phyloP scores from a whole-genome alignment of 2,329 filamentous ascomycete species.

The Aspergillus arachidicola region DNA sequence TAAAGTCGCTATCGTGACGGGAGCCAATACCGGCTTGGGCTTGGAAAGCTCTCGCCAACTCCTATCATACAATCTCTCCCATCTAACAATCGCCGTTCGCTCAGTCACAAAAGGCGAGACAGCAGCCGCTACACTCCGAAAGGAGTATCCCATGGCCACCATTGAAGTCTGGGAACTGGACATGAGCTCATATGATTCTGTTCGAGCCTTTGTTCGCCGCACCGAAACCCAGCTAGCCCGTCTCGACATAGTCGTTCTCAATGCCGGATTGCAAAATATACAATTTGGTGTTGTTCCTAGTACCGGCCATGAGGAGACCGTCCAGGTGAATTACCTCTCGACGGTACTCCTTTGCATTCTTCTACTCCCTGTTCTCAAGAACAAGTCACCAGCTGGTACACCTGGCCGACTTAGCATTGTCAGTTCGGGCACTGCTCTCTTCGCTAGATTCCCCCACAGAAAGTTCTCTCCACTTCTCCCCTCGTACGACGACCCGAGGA shows the following conservation, averaged over 20 bases:
- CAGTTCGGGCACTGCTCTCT: not conserved
- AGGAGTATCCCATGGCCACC: constrained; percentile 23
- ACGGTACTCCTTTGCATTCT: constrained; percentile 26
- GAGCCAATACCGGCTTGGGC: constrained; percentile 54
- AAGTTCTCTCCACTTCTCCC: not conserved
- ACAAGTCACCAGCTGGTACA: constrained; percentile 6
- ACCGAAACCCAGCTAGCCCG: constrained; percentile 35
- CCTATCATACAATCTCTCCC: constrained; percentile 41
- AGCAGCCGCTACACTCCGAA: constrained; percentile 28
- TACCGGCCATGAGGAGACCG: constrained; percentile 27
- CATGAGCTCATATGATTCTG: constrained; percentile 50
- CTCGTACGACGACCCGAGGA: not conserved
- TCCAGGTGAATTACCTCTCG: constrained; percentile 43
- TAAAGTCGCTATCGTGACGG: constrained; percentile 53
- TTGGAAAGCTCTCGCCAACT: constrained; percentile 45
- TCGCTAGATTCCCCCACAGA: not conserved
- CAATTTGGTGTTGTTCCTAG: constrained; percentile 10
- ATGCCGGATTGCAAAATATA: constrained; percentile 43
- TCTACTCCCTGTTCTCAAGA: constrained; percentile 22
- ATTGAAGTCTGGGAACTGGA: constrained; percentile 57
- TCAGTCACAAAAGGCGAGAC: not conserved
- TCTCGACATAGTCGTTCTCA: constrained; percentile 51
- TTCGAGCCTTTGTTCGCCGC: constrained; percentile 45
- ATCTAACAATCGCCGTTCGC: not conserved
- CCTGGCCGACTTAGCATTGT: not conserved